Evolutionary conservation across 805 yeast genomes (phyloP).

Genomic region (Starmerella cellae): DNA sequence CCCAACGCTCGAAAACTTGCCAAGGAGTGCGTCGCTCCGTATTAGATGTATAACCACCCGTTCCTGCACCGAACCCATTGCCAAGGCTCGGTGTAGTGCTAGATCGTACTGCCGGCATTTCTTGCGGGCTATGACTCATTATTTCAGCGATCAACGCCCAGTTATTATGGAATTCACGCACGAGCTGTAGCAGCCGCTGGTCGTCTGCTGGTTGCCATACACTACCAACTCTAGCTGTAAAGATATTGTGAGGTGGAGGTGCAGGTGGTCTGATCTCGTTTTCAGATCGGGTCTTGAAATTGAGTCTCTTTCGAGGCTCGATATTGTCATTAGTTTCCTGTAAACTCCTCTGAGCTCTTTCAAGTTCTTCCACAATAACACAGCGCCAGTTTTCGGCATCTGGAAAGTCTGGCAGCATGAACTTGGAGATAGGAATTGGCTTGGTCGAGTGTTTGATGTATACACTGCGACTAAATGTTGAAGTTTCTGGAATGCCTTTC

Average conservation of each 20-base stretch:
- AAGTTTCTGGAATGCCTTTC: slow-evolving; percentile 17
- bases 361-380: slow-evolving; percentile 17
- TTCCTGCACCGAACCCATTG: neutral
- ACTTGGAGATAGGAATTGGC: slow-evolving; percentile 25
- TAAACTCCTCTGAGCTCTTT: neutral
- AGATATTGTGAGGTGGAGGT: slow-evolving; percentile 72
- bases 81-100: neutral
- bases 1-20: slow-evolving; percentile 96
- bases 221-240: slow-evolving; percentile 78
- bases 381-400: slow-evolving; percentile 24
- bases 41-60: slow-evolving; percentile 58
- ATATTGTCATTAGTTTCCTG: neutral
- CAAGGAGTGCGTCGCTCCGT: slow-evolving; percentile 94
- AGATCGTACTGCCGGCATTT: slow-evolving; percentile 8
- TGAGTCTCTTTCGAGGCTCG: neutral
- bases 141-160: slow-evolving; percentile 85
- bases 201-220: slow-evolving; percentile 96
- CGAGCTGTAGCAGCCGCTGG: slow-evolving; percentile 59
- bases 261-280: slow-evolving; percentile 61
- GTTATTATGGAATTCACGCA: slow-evolving; percentile 75
- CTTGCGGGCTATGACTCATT: slow-evolving; percentile 42
- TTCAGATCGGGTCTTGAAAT: slow-evolving; percentile 19
- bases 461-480: slow-evolving; percentile 1
- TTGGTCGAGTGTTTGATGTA: slow-evolving; percentile 12
- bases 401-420: slow-evolving; percentile 23